Evolutionary conservation across 2,329 filamentous ascomycete genomes (phyloP).

Genomic region (Aspergillus sclerotialis): DNA sequence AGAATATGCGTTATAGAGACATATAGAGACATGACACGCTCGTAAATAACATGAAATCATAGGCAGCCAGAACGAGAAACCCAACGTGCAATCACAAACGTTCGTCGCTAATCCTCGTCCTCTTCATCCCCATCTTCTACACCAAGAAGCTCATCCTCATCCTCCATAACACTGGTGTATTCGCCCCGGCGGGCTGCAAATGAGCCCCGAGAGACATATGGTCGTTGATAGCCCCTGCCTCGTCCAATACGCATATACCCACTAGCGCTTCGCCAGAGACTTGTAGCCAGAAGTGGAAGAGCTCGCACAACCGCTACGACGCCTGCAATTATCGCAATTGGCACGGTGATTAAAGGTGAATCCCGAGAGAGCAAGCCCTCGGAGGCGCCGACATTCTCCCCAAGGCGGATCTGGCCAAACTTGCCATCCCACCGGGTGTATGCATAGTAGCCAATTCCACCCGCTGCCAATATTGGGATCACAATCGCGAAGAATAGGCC

Average conservation of each 20-base stretch:
- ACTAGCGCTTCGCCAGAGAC: constrained; percentile 62
- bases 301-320: constrained; percentile 68
- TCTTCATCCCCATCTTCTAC: constrained; percentile 86
- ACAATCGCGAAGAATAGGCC: constrained; percentile 81
- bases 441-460: constrained; percentile 72
- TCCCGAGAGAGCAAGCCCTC: constrained; percentile 57
- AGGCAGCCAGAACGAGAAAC: constrained; percentile 2
- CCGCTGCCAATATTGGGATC: constrained; percentile 65
- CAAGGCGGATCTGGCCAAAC: constrained; percentile 86
- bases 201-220: constrained; percentile 81
- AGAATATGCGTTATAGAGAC: no score
- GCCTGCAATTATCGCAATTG: constrained; percentile 72
- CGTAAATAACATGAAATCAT: constrained; percentile 9
- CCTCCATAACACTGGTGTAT: constrained; percentile 81
- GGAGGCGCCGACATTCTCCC: constrained; percentile 47
- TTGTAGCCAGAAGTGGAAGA: constrained; percentile 63
- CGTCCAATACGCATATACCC: constrained; percentile 42
- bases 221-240: constrained; percentile 50
- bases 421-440: constrained; percentile 81
- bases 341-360: constrained; percentile 71
- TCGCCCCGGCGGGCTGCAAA: constrained; percentile 84
- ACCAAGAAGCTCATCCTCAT: constrained; percentile 88
- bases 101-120: no score
- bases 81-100: no score
- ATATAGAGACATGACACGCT: constrained; percentile 2